Conservation (phyloP, 139 green algal species). For the Astrephomene gubernaculifera region DNA sequence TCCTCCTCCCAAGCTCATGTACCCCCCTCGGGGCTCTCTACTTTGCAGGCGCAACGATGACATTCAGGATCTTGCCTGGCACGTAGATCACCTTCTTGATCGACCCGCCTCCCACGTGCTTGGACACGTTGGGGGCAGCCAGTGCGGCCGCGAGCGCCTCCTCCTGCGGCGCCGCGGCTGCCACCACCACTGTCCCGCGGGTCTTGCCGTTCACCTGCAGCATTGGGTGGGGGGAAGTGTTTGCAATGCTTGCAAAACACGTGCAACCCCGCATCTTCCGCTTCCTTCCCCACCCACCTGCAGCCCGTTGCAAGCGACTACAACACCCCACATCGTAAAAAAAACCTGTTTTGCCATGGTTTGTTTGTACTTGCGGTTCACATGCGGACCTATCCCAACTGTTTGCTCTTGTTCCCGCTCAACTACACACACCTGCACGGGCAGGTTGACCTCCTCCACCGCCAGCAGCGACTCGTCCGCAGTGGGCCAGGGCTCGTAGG, state of each 20-base stretch:
- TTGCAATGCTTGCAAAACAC: background rate
- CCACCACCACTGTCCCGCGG: slow-evolving; percentile 85
- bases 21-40: background rate
- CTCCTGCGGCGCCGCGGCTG: slow-evolving; percentile 70
- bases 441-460: slow-evolving; percentile 84
- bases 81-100: slow-evolving; percentile 97
- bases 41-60: slow-evolving; percentile 80
- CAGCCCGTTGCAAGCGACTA: too few relatives aligned
- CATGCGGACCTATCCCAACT: too few relatives aligned
- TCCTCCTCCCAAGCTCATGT: background rate
- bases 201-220: slow-evolving; percentile 65
- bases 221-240: background rate
- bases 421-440: slow-evolving; percentile 69
- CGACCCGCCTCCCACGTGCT: slow-evolving; percentile 79
- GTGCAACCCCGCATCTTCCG: too few relatives aligned
- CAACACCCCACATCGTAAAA: too few relatives aligned
- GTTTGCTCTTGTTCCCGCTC: too few relatives aligned
- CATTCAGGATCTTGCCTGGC: slow-evolving; percentile 94
- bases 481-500: slow-evolving; percentile 89
- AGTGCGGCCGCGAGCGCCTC: slow-evolving; percentile 74
- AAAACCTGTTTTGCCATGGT: too few relatives aligned
- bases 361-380: background rate
- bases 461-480: slow-evolving; percentile 84
- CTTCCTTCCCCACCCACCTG: too few relatives aligned
- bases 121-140: slow-evolving; percentile 63